phyloP scores from a whole-genome alignment of 768 basidiomycete genomes.

The Cubamyces lactineus region DNA sequence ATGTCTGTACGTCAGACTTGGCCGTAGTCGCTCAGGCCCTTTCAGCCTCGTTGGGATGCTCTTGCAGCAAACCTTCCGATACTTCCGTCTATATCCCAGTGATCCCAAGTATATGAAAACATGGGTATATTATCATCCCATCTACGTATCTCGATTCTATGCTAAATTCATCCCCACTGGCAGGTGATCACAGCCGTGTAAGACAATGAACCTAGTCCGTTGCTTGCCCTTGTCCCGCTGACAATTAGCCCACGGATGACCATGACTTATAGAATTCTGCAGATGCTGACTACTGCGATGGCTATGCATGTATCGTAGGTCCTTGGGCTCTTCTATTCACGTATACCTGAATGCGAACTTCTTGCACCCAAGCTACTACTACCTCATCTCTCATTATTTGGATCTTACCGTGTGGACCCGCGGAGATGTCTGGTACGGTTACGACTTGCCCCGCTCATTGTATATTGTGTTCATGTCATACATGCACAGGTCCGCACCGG shows the following conservation, averaged over 20 bases:
- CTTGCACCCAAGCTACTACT: not conserved
- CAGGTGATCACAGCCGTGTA: conserved; percentile 1
- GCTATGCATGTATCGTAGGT: not conserved
- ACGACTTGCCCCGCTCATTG: not conserved
- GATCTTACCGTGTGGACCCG: not conserved
- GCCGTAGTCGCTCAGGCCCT: no score
- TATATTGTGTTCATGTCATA: no score
- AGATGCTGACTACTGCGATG: not conserved
- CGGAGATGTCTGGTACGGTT: not conserved
- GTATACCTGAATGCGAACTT: not conserved
- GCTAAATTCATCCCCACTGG: not conserved
- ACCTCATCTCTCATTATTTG: conserved; percentile 1
- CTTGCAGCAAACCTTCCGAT: conserved; percentile 2
- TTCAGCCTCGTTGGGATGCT: not conserved
- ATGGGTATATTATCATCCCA: not conserved
- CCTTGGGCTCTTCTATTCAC: no score
- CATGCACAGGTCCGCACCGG: not conserved
- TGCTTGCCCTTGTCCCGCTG: not conserved
- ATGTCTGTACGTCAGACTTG: no score
- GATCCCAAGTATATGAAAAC: not conserved
- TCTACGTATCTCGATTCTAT: not conserved
- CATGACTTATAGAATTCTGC: not conserved
- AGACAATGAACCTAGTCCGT: not conserved
- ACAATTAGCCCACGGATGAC: not conserved
- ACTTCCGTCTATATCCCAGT: conserved; percentile 1